These are phyloP conservation scores for Ampelocalamus luodianensis DNA, from an alignment of 176 grass and related monocot species.

Conservation along the genomic window DNA sequence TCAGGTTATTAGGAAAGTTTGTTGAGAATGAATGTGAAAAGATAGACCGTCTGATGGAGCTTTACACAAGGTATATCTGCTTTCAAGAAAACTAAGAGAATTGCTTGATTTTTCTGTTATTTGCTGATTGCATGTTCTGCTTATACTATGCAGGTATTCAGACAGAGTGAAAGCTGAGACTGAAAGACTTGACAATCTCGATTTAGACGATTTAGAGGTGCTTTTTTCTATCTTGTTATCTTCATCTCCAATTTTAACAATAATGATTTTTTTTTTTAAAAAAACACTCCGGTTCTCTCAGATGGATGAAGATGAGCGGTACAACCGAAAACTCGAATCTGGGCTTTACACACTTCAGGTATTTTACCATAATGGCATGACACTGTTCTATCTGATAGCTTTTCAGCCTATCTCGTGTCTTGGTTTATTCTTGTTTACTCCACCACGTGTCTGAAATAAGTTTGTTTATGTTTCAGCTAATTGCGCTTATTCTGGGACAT, in stretches of 20 bases:
- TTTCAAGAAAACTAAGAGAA: conserved; percentile 20
- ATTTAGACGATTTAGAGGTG: conserved; percentile 95
- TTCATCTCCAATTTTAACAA: conserved; percentile 29
- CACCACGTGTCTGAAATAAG: conserved; percentile 18
- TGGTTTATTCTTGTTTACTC: conserved; percentile 31
- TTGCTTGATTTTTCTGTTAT: not conserved
- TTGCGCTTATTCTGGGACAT: conserved; percentile 90
- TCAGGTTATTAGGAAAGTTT: conserved; percentile 91
- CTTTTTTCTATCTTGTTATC: conserved; percentile 20
- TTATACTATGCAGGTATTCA: conserved; percentile 69
- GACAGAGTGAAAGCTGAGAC: conserved; percentile 90
- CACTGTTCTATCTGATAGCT: conserved; percentile 13
- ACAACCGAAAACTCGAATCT: conserved; percentile 89
- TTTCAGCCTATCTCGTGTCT: conserved; percentile 9
- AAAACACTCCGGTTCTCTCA: conserved; percentile 36
- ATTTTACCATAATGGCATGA: conserved; percentile 28
- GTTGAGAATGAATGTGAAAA: conserved; percentile 99
- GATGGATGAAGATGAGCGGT: conserved; percentile 92
- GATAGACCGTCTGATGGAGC: conserved; percentile 91
- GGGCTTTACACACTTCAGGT: conserved; percentile 97
- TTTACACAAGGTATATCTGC: conserved; percentile 68
- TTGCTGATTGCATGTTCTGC: conserved; percentile 32
- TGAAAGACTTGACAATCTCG: conserved; percentile 70
- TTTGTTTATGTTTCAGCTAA: conserved; percentile 65
- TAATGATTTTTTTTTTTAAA: conserved; percentile 24